Base-by-base conservation (phyloP, 768 basidiomycete species). In the Boletellus emodensis region DNA sequence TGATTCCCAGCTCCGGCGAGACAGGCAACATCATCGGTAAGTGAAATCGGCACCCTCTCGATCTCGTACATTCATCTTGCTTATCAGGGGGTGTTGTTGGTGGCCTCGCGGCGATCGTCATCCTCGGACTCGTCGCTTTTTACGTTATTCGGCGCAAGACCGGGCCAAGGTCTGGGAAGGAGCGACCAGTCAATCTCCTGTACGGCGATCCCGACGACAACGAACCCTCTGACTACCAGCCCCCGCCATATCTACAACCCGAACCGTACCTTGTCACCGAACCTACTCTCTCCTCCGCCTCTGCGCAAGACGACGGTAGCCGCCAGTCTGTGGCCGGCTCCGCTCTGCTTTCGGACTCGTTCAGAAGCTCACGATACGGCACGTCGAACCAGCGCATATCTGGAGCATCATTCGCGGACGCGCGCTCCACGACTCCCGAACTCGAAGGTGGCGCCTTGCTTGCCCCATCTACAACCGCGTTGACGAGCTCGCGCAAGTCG, bases 191-290 rank as follows among this genome's bases (percentile, higher is more conserved):
- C 36, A 80, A 89, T 63, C 77, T 90, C n/a, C 71, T 89, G 20
- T 74, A 82, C 1, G 72, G 69, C 17, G 67, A 75, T 40, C 80
- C 82, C 1, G 83, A 80, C 24, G 81, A 81, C 39, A 77, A 73
- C 33, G 71, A 73, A 12, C 67, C 61, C 46, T 57, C 63, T 53
- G 55, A 69, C 24, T 75, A 75, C 41, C 78, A 82, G 36, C 77
- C 83, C 8, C 86, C 85, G 4, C 78, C 87, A 49, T 87, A 81
- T 65, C 85, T 87, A 61, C 78, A 76, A 30, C 87, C 88, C 0
- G 84, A 90, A 55, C 89, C 89, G 3, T 90, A 83, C 70, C 77
- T 86, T 46, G 76, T 87, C 4, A 77, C 85, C 0, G 83, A 83
- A 40, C 82, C 85, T 12, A 80, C 82, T 13, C 60, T 69, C 1